Base-by-base conservation (phyloP, 2,329 filamentous ascomycete species). In the Fusarium anguioides region DNA sequence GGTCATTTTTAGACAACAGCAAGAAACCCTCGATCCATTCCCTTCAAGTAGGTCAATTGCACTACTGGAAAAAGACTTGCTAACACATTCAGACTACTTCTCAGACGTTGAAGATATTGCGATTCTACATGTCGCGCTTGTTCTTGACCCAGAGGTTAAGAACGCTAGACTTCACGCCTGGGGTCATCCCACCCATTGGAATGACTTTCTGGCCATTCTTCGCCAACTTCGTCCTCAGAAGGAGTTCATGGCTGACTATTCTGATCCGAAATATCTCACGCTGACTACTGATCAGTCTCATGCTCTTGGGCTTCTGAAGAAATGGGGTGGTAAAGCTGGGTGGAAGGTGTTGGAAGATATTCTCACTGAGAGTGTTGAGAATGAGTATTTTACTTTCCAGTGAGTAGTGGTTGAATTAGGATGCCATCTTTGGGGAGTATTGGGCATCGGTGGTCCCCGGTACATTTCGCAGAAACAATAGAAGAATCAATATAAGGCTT, bases 81-180 rank as follows among this genome's bases (percentile, higher is more conserved):
- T 11, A 9, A 15, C 17, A 12, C 4, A 29, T 2, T 18, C 9
- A 64, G 61, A 26, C 17, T 48, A 24, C 8, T 63, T 59, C 37
- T 18, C 55, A 0, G 58, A 67, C 17, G 48, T 63, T 5, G 37
- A 58, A 26, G 64, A 67, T 17, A 23, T 66, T 18, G 62, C 62
- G 8, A 21, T 46, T 1, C 15, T 67, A 5, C 62, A 66, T 15
- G 35, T 59, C 12, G 64, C 49, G 12, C 45, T 33, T 5, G 24
- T 55, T 7, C 11, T 66, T 6, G 62, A 67, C 17, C 42, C 41
- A 3, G 40, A 58, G 8, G 8, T 59, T 15, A 53, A 66, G 9
- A 42, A 55, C 6, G 48, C 53, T 27, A 50, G 53, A 8, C 35
- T 67, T 3, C 61, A 67, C 9, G 11, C 23, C 2, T 67, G 64